These are phyloP conservation scores for Achaetomium macrosporum DNA, from an alignment of 2,329 filamentous ascomycete genomes.

Conservation along the genomic window DNA sequence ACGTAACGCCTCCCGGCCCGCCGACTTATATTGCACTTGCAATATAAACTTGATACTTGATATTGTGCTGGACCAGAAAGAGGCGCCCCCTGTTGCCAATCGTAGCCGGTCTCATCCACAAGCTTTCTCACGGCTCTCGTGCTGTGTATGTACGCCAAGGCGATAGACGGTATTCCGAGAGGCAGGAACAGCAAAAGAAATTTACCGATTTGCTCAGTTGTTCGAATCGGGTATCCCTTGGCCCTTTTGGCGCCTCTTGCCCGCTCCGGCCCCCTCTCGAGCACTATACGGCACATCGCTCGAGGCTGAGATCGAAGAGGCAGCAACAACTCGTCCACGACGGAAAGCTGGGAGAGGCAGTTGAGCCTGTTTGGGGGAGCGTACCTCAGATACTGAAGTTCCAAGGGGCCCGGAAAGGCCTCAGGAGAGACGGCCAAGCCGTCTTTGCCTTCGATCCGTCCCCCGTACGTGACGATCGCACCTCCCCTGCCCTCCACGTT, in stretches of 20 bases:
- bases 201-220: slow-evolving; percentile 28
- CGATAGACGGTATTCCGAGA: slow-evolving; percentile 27
- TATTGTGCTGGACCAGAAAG: slow-evolving; percentile 36
- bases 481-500: slow-evolving; percentile 26
- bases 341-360: not conserved
- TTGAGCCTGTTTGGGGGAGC: not conserved
- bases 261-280: slow-evolving; percentile 29
- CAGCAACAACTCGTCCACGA: slow-evolving; percentile 4
- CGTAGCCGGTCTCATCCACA: slow-evolving; percentile 27
- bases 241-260: slow-evolving; percentile 33
- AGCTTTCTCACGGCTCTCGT: slow-evolving; percentile 30
- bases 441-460: slow-evolving; percentile 12
- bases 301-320: slow-evolving; percentile 5
- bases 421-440: slow-evolving; percentile 12
- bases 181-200: slow-evolving; percentile 25
- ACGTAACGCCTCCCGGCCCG: slow-evolving; percentile 30
- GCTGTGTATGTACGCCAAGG: slow-evolving; percentile 38
- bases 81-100: slow-evolving; percentile 32
- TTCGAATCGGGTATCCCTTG: slow-evolving; percentile 36
- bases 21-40: slow-evolving; percentile 35
- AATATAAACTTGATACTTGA: slow-evolving; percentile 40
- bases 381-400: slow-evolving; percentile 1
- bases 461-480: slow-evolving; percentile 29
- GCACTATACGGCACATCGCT: slow-evolving; percentile 31
- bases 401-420: slow-evolving; percentile 20